phyloP scores from a whole-genome alignment of 164 flowering plant species.

The Santalum album region DNA sequence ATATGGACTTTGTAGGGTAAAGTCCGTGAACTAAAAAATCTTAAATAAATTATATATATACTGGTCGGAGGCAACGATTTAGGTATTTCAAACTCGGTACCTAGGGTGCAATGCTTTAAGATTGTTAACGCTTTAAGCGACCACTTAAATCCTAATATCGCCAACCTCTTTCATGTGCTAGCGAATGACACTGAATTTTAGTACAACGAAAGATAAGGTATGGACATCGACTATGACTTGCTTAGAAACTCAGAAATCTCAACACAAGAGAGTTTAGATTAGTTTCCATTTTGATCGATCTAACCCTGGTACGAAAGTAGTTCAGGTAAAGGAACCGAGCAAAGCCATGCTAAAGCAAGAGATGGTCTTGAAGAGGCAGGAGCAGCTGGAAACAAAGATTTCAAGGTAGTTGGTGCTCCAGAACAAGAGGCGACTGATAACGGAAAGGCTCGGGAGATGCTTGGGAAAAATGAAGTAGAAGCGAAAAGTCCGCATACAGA shows the following conservation, averaged over 20 bases:
- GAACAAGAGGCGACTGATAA: neutral
- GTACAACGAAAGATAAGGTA: constrained; percentile 14
- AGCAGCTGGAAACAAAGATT: neutral
- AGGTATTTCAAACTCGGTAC: too few species aligned
- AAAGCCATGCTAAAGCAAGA: neutral
- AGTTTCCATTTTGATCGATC: neutral
- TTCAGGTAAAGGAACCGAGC: neutral
- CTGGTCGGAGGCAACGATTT: too few species aligned
- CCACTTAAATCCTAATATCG: too few species aligned
- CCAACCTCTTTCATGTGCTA: constrained; percentile 36
- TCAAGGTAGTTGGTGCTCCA: neutral
- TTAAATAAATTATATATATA: too few species aligned
- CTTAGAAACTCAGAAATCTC: constrained; percentile 20
- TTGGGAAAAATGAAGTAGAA: too few species aligned
- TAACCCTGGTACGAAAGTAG: neutral
- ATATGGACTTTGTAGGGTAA: too few species aligned
- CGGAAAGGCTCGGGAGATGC: neutral
- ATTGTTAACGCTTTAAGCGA: too few species aligned
- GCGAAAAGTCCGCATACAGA: neutral
- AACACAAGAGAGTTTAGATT: neutral
- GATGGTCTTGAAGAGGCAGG: neutral
- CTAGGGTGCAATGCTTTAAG: too few species aligned
- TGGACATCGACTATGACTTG: constrained; percentile 30
- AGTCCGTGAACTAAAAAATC: too few species aligned
- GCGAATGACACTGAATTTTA: constrained; percentile 20